Base-by-base conservation (phyloP, 352 stramenopile genomes). In the Phytophthora fragariae region DNA sequence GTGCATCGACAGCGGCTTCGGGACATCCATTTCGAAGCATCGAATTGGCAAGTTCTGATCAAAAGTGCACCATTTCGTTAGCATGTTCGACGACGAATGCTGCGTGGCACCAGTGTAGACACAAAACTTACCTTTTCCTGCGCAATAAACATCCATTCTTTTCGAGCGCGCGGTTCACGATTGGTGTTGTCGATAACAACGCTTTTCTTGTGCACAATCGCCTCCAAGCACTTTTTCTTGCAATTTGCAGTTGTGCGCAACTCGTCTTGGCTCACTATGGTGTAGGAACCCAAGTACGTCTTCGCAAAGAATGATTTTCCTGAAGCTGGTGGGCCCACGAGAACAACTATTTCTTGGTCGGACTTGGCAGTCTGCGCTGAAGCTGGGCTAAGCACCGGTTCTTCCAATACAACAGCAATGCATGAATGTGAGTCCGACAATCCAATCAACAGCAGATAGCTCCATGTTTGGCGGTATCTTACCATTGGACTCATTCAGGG, bases 111-210 rank as follows among this genome's bases (percentile, higher is more conserved):
- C 24, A 27, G 27, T 31, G 1, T 37, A 0, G 6, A 41, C 5
- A 7, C 12, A 54, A 2, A 50, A 19, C 66, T 19, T 65, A 93
- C 84, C 72, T 92, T 81, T 70, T 91, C 75, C 55, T 87, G 78
- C 0, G 86, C 91, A 41, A 97, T 73, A 10, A 70, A 46, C 62
- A 96, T 76, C 91, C 90, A 97, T 56, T 93, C 84, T 44, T 81
- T 85, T 29, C 91, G 83, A 11, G 78, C 68, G 10, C 88, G 82
- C 21, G 62, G 33, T 27, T 93, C 86, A 15, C 86, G 83, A 67
- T 97, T 97, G 11, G 91, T 98, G 59, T 83, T 93, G 73, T 98
- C 93, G 35, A 97, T 74, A 19, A 97, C 74, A 33, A 97, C 85
- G 72, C 85, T 97, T 54, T 87, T 86, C 24, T 86, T 82, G 21